phyloP scores from a whole-genome alignment of 2,329 filamentous ascomycete species.

The Ceratocystis colombiana region DNA sequence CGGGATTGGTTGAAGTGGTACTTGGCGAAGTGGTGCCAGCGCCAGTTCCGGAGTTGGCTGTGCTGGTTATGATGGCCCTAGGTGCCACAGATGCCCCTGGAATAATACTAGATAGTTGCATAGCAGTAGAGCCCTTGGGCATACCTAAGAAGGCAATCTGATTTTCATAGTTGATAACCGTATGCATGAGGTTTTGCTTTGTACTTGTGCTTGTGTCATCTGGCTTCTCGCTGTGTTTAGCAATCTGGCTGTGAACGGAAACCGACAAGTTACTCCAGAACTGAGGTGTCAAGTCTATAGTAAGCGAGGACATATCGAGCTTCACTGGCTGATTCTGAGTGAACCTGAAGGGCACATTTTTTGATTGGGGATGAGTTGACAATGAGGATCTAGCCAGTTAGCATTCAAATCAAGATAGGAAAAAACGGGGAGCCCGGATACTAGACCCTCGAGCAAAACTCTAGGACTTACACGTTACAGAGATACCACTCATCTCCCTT shows the following conservation, averaged over 20 bases:
- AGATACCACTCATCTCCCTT: conserved; percentile 73
- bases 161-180: background rate
- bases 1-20: background rate
- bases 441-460: background rate
- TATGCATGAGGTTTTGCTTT: background rate
- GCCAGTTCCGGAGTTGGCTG: background rate
- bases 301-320: conserved; percentile 38
- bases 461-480: conserved; percentile 47
- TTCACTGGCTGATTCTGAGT: conserved; percentile 14
- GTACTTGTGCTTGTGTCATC: background rate
- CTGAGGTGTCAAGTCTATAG: conserved; percentile 38
- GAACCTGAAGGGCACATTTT: conserved; percentile 15
- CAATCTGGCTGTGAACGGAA: conserved; percentile 32
- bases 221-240: conserved; percentile 1
- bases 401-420: background rate
- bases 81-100: conserved; percentile 28
- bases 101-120: conserved; percentile 41
- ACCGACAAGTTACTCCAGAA: conserved; percentile 46
- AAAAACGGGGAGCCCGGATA: background rate
- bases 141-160: conserved; percentile 24
- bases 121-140: conserved; percentile 28
- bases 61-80: background rate
- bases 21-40: background rate
- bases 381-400: background rate
- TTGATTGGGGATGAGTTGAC: conserved; percentile 9